Evolutionary conservation across 306 rosid genomes (phyloP).

Genomic region (Begonia fuchsioides): DNA sequence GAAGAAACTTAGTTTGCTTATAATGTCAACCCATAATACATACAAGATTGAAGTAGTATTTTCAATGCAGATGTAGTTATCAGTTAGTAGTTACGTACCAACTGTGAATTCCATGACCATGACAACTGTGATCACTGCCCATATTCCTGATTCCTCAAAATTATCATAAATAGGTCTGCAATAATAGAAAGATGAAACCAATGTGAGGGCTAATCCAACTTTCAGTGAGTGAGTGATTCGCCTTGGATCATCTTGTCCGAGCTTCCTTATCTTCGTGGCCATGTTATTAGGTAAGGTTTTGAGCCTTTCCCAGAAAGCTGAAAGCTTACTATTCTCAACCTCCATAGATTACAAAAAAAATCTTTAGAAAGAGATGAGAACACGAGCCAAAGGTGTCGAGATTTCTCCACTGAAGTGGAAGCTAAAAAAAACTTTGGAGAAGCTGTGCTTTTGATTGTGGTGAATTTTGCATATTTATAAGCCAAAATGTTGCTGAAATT

Average conservation of each 20-base stretch:
- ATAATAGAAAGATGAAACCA: constrained; percentile 64
- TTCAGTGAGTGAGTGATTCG: constrained; percentile 73
- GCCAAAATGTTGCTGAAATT: too few species aligned
- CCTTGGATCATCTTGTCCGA: constrained; percentile 80
- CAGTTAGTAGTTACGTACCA: constrained; percentile 26
- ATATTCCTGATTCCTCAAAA: constrained; percentile 73
- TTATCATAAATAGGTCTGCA: constrained; percentile 66
- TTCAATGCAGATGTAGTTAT: too few species aligned
- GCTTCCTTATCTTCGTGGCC: constrained; percentile 29
- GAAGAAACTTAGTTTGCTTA: neutral
- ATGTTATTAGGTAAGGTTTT: constrained; percentile 25
- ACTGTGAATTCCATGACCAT: constrained; percentile 77
- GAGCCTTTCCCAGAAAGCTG: constrained; percentile 6
- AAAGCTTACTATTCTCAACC: too few species aligned
- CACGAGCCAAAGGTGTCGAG: neutral
- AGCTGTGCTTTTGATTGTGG: too few species aligned
- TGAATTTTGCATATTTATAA: too few species aligned
- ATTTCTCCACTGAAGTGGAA: neutral
- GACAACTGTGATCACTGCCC: constrained; percentile 88
- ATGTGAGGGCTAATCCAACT: constrained; percentile 80
- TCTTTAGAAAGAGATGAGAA: too few species aligned
- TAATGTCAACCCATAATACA: neutral
- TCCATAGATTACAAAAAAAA: too few species aligned
- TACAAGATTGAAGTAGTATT: neutral
- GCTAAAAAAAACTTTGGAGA: too few species aligned